phyloP scores from a whole-genome alignment of 495 filamentous ascomycete genomes.

The Penicillium taxi region DNA sequence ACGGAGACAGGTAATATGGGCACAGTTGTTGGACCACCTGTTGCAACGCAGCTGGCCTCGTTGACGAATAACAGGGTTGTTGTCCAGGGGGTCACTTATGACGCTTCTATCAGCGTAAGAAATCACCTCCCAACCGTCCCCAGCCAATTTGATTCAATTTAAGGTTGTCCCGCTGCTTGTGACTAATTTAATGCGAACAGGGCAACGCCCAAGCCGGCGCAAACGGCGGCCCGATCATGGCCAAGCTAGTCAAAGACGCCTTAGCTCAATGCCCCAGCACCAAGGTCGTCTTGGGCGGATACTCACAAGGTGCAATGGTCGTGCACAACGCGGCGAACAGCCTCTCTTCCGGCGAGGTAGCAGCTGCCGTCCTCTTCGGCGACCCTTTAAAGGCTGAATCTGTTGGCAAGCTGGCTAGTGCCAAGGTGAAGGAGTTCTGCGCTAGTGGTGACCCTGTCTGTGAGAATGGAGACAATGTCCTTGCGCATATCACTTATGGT shows the following conservation, averaged over 20 bases:
- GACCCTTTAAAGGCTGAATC: slow-evolving; percentile 44
- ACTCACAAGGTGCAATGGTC: slow-evolving; percentile 49
- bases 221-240: slow-evolving; percentile 40
- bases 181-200: slow-evolving; percentile 15
- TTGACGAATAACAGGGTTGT: slow-evolving; percentile 33
- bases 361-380: slow-evolving; percentile 48
- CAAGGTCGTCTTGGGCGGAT: slow-evolving; percentile 54
- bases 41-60: slow-evolving; percentile 40
- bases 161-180: too few species aligned
- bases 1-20: slow-evolving; percentile 51
- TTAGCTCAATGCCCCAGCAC: slow-evolving; percentile 49
- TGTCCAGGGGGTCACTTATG: slow-evolving; percentile 53
- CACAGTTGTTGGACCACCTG: slow-evolving; percentile 46
- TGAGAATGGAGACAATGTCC: slow-evolving; percentile 38
- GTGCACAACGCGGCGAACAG: slow-evolving; percentile 42
- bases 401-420: slow-evolving; percentile 36
- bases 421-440: slow-evolving; percentile 46
- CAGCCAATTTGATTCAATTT: too few species aligned
- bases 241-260: slow-evolving; percentile 37
- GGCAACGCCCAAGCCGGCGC: slow-evolving; percentile 41
- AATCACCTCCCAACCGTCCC: too few species aligned
- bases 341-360: slow-evolving; percentile 23
- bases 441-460: slow-evolving; percentile 49
- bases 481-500: slow-evolving; percentile 48
- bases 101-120: slow-evolving; percentile 31